These are phyloP conservation scores for Beauveria asiatica DNA, from an alignment of 2,329 filamentous ascomycete species.

Conservation along the genomic window DNA sequence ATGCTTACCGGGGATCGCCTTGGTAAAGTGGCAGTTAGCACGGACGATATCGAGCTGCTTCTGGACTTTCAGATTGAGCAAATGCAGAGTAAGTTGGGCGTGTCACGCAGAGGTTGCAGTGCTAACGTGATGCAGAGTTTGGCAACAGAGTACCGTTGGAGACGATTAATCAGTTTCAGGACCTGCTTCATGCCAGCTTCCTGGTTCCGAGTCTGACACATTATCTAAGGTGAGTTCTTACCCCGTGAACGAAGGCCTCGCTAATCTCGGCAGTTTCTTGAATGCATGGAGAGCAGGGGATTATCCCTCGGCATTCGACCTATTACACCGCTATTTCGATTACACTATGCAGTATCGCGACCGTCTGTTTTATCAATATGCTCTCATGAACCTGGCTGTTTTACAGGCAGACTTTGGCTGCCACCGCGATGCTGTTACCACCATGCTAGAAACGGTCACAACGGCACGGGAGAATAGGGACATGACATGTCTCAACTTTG, in stretches of 20 bases:
- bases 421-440: slow-evolving; percentile 78
- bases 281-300: slow-evolving; percentile 90
- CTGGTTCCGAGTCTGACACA: slow-evolving; percentile 66
- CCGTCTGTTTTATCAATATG: slow-evolving; percentile 86
- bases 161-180: slow-evolving; percentile 62
- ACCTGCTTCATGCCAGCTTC: slow-evolving; percentile 57
- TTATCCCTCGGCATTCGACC: slow-evolving; percentile 82
- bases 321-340: slow-evolving; percentile 90
- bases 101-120: background rate
- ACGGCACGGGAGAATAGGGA: slow-evolving; percentile 93
- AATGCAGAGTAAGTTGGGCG: slow-evolving; percentile 58
- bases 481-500: slow-evolving; percentile 86
- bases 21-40: slow-evolving; percentile 49
- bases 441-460: slow-evolving; percentile 90
- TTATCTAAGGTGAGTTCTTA: slow-evolving; percentile 52
- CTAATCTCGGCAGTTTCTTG: slow-evolving; percentile 54
- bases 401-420: slow-evolving; percentile 94
- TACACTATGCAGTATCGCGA: slow-evolving; percentile 85
- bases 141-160: slow-evolving; percentile 70
- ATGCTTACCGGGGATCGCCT: slow-evolving; percentile 37
- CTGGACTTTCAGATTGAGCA: slow-evolving; percentile 83
- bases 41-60: slow-evolving; percentile 70
- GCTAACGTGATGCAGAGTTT: slow-evolving; percentile 42
- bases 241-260: background rate
- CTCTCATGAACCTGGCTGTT: slow-evolving; percentile 84